phyloP scores from a whole-genome alignment of 768 basidiomycete genomes.

The Boletus huronensis region DNA sequence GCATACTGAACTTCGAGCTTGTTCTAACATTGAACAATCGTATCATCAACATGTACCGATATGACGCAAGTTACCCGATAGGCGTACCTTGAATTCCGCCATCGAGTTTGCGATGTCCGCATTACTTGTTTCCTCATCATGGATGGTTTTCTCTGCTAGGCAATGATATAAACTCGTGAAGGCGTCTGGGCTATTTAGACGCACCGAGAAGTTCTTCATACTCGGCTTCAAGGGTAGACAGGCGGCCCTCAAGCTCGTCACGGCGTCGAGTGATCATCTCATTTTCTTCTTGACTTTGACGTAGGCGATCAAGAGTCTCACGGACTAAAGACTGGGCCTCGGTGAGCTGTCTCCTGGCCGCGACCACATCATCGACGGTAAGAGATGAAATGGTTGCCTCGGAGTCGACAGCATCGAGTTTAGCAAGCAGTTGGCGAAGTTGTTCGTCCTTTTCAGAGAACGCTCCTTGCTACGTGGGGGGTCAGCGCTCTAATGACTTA shows the following conservation, averaged over 20 bases:
- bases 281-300: constrained; percentile 90
- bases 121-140: constrained; percentile 83
- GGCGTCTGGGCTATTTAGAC: constrained; percentile 22
- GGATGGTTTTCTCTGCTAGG: constrained; percentile 79
- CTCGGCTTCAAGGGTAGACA: constrained; percentile 81
- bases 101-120: constrained; percentile 81
- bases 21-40: constrained; percentile 45
- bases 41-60: background rate
- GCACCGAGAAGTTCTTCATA: constrained; percentile 95
- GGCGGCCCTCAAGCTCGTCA: constrained; percentile 83
- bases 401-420: constrained; percentile 79
- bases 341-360: constrained; percentile 82
- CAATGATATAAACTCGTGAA: constrained; percentile 8
- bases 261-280: constrained; percentile 77
- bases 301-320: constrained; percentile 85
- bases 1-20: constrained; percentile 94
- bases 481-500: constrained; percentile 1
- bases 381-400: constrained; percentile 51
- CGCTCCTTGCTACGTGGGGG: constrained; percentile 65
- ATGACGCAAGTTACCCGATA: background rate
- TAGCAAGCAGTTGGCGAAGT: constrained; percentile 76
- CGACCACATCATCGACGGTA: constrained; percentile 71
- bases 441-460: constrained; percentile 96
- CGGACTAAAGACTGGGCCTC: constrained; percentile 84
- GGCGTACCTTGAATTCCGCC: constrained; percentile 79